phyloP scores from a whole-genome alignment of 1,139 yeast genomes.

The Kodamaea anthophila region DNA sequence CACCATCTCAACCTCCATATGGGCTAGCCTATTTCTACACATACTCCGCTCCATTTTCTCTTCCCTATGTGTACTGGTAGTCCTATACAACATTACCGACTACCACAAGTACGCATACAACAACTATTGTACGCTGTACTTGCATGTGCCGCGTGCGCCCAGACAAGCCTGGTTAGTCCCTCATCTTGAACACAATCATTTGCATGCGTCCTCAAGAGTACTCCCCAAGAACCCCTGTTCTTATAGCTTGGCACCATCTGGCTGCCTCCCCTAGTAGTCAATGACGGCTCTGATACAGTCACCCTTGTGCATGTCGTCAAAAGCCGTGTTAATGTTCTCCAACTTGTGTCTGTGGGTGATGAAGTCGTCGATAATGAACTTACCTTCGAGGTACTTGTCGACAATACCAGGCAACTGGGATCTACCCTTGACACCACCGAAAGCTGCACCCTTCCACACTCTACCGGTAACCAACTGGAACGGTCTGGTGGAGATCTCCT shows the following conservation, averaged over 20 bases:
- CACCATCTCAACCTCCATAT: too few species aligned
- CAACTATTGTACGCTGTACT: neutral
- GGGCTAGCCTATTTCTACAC: too few species aligned
- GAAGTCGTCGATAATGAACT: slow-evolving; percentile 87
- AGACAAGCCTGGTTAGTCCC: too few species aligned
- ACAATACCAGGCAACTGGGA: slow-evolving; percentile 89
- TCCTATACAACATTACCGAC: too few species aligned
- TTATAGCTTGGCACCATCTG: slow-evolving; percentile 4
- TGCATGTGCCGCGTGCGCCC: too few species aligned
- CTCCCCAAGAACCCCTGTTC: too few species aligned
- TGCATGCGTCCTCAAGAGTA: too few species aligned
- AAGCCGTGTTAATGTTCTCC: slow-evolving; percentile 76
- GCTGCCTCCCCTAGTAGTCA: slow-evolving; percentile 26
- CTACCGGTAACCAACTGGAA: slow-evolving; percentile 98
- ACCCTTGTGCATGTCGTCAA: slow-evolving; percentile 93
- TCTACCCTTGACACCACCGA: slow-evolving; percentile 98
- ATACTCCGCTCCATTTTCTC: too few species aligned
- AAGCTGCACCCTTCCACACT: slow-evolving; percentile 98
- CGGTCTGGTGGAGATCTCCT: slow-evolving; percentile 94
- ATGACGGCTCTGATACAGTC: slow-evolving; percentile 91
- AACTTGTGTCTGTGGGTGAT: slow-evolving; percentile 85
- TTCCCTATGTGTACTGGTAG: too few species aligned
- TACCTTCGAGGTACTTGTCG: slow-evolving; percentile 76
- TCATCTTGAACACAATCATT: too few species aligned
- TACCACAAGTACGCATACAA: too few species aligned